Conservation (phyloP, 108 stramenopile species). For the Heterococcus sp. region DNA sequence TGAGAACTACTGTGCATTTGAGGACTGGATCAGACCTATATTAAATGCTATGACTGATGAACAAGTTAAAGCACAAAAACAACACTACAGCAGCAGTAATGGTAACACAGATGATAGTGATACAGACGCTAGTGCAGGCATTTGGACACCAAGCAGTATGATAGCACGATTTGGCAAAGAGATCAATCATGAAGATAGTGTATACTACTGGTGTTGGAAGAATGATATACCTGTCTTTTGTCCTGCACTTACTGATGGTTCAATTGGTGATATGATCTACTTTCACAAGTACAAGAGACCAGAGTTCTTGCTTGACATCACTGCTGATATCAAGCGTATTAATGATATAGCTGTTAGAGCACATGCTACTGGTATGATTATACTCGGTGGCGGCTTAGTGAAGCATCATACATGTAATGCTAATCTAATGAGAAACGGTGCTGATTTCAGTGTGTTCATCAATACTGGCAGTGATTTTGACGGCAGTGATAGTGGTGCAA, state of each 20-base stretch:
- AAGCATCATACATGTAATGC: constrained; percentile 99
- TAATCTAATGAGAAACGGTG: constrained; percentile 98
- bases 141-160: constrained; percentile 89
- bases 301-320: constrained; percentile 86
- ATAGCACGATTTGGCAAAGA: constrained; percentile 90
- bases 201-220: constrained; percentile 88
- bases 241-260: constrained; percentile 98
- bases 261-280: constrained; percentile 98
- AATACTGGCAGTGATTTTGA: constrained; percentile 92
- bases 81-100: background rate
- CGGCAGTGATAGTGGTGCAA: constrained; percentile 94
- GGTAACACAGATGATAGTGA: no score
- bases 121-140: constrained; percentile 54
- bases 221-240: constrained; percentile 97
- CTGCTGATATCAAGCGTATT: constrained; percentile 82
- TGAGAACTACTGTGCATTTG: constrained; percentile 95
- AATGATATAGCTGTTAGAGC: constrained; percentile 90
- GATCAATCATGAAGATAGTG: constrained; percentile 85
- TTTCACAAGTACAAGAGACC: constrained; percentile 97
- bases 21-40: constrained; percentile 93
- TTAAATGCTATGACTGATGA: constrained; percentile 92
- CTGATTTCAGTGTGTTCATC: constrained; percentile 95
- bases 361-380: constrained; percentile 90
- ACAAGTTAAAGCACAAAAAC: constrained; percentile 59
- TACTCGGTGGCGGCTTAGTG: constrained; percentile 94